Conservation (phyloP, 768 basidiomycete species). For the Tulasnella sp. region DNA sequence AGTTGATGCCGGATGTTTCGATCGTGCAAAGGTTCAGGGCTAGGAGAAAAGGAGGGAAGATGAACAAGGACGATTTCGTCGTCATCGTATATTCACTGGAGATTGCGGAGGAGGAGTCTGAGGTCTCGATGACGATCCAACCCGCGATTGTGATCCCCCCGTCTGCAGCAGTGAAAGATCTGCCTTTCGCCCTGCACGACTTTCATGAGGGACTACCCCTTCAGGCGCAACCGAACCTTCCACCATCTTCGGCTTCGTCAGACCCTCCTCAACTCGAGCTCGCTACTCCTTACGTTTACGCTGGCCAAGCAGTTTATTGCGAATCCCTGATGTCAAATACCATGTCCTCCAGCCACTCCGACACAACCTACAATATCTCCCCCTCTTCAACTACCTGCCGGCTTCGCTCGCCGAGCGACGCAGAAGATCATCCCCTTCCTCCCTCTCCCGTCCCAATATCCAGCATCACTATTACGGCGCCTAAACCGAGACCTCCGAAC, state of each 20-base stretch:
- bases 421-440: neutral
- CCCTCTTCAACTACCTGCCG: neutral
- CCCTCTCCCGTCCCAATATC: neutral
- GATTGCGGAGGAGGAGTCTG: neutral
- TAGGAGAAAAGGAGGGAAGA: neutral
- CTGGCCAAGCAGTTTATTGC: neutral
- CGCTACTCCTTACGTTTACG: neutral
- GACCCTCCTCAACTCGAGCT: neutral
- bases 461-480: neutral
- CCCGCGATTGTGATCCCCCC: neutral
- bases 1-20: neutral
- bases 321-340: neutral
- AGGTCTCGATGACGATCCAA: neutral
- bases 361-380: neutral
- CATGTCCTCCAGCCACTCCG: neutral
- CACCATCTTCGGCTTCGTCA: neutral
- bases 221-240: neutral
- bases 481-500: neutral
- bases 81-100: slow-evolving; percentile 10
- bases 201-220: neutral
- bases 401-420: neutral
- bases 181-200: neutral
- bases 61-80: slow-evolving; percentile 3
- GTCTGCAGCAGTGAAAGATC: neutral
- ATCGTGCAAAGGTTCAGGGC: slow-evolving; percentile 11